Evolutionary conservation across 2,329 filamentous ascomycete genomes (phyloP), one percentile per base, ranked within the genome.

Genomic region (Aplosporella prunicola): DNA sequence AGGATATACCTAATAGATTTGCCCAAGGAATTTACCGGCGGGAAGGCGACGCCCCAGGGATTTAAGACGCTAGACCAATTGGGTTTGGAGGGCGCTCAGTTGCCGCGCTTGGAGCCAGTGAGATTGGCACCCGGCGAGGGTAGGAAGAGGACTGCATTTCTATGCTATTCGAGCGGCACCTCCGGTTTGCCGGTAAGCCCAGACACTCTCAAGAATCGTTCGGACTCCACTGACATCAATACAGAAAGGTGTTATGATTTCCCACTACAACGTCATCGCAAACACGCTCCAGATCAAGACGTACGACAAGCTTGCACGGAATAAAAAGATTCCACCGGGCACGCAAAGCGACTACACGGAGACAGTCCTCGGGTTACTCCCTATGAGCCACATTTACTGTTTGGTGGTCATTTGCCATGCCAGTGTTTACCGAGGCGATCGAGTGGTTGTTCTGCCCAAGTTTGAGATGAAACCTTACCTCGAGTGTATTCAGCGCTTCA

Each of bases 241-340:
- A 15, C 34, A 82, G 75, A 86, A 87, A 79, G 83, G 82, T 29
- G 83, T 88, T 36, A 86, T 84, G 78, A 82, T 89, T 42, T 82
- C 81, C 3, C 83, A 89, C 53, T 63, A 64, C 24, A 89, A 89
- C 46, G 78, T 88, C 28, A 88, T 89, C 32, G 74, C 82, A 35
- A 89, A 88, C 51, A 71, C 76, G 0, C 51, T 86, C 31, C 82
- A 87, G 53, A 67, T 78, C 38, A 52, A 51, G 5, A 52, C 67
- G 0, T 76, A 60, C 43, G 75, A 80, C 28, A 54, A 60, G 20
- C 48, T 55, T 1, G 47, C 50, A 42, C 47, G 72, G 46, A 52
- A 66, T 57, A 71, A 35, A 32, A 52, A 42, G 47, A 62, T 36
- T 39, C 55, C n/a, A 56, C 66, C 43, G 54, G 60, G 44, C 29